Evolutionary conservation across 1,284 basidiomycete species (phyloP), one percentile per base, ranked within the genome.

Genomic region (Heterobasidion occidentale): DNA sequence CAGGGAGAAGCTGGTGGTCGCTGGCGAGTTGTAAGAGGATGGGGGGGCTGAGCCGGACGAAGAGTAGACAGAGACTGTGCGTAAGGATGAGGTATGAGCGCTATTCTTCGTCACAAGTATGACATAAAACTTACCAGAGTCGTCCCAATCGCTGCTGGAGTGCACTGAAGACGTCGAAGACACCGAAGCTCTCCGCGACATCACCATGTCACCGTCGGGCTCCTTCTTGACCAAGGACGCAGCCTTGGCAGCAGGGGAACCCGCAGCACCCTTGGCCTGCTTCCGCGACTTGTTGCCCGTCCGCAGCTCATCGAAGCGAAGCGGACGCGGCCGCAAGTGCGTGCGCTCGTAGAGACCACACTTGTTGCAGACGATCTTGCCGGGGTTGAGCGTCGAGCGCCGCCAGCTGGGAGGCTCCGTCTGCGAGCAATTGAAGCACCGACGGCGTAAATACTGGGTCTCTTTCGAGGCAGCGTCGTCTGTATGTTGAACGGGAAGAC

Each of bases 341-440:
- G 90, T 92, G 65, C 89, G 86, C 71, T 92, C 89, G 68, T 92
- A 92, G 45, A 92, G 76, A 17, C 89, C 89, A 62, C 89, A 92
- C 75, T 92, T 92, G 79, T 92, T 92, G 78, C 89, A 92, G 54
- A 92, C 90, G 66, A 92, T 92, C 72, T 92, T 92, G 61, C 89
- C 90, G 2, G 88, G 88, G 70, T 90, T 90, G 66, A 92, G 83
- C 7, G 90, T 92, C 36, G 83, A 87, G 44, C 90, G 82, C 52
- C 90, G 84, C 89, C 89, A 92, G 34, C 83, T 86, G 2, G 90
- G 89, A 0, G 90, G 90, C 69, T 92, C 90, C 1, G 90, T 92
- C 19, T 89, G 90, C 68, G 90, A 89, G 72, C 90, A 92, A 73
- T 92, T 92, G 78, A 88, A 89, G 74, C 90, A 92, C 14, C 88